A percentile compares a stretch with the other conserved stretches of the same genome.
These are phyloP conservation scores for Pisolithus albus DNA, from an alignment of 768 basidiomycete species.

Conservation along the genomic window DNA sequence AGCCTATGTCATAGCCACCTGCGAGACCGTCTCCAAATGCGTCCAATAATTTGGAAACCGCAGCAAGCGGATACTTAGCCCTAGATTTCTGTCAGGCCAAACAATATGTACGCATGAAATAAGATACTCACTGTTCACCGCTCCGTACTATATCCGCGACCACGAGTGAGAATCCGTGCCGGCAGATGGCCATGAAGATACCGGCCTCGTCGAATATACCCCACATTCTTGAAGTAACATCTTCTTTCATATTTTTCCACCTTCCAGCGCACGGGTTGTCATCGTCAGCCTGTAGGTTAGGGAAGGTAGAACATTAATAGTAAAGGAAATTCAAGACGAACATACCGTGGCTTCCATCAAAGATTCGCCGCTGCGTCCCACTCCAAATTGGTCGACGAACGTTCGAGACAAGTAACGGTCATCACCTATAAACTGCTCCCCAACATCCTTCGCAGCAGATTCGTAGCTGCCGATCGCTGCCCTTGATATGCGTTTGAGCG, in stretches of 20 bases:
- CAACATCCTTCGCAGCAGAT: slow-evolving; percentile 13
- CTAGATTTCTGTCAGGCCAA: too few species aligned
- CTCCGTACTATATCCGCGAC: too few species aligned
- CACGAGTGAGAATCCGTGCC: too few species aligned
- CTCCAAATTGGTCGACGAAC: neutral
- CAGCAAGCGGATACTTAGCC: too few species aligned
- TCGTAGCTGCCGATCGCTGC: slow-evolving; percentile 27
- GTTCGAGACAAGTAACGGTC: neutral
- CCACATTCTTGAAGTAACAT: slow-evolving; percentile 18
- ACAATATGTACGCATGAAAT: too few species aligned
- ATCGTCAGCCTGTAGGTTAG: neutral
- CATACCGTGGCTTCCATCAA: neutral
- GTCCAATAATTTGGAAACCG: too few species aligned
- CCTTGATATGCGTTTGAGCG: slow-evolving; percentile 19
- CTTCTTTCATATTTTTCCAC: neutral
- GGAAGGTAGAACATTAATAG: neutral
- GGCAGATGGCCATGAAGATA: slow-evolving; percentile 22
- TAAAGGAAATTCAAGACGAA: neutral
- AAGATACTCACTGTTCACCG: too few species aligned
- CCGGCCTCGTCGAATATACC: slow-evolving; percentile 32
- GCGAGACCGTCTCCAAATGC: too few species aligned
- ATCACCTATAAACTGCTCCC: neutral
- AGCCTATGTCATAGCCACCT: too few species aligned
- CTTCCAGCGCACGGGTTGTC: neutral
- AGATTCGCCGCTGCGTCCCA: neutral